A percentile compares a stretch with the other conserved stretches of the same genome.
Evolutionary conservation across 2,329 filamentous ascomycete species (phyloP).

Genomic region (Monosporascus sp.): DNA sequence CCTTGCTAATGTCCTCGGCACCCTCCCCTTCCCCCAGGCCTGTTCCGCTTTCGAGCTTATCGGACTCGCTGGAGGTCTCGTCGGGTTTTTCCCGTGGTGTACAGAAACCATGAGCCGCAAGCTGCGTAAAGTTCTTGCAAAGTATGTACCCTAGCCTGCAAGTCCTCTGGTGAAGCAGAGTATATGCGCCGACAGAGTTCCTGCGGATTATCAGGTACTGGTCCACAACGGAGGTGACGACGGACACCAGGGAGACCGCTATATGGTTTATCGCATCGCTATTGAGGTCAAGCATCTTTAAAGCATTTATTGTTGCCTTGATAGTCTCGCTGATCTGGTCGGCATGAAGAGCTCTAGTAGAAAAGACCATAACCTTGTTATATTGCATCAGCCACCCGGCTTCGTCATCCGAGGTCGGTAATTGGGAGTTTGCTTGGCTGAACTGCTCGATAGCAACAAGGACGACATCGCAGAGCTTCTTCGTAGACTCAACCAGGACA

Average conservation of each 20-base stretch:
- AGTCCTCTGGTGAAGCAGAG: conserved; percentile 62
- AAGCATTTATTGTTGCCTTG: conserved; percentile 15
- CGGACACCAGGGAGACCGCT: conserved; percentile 53
- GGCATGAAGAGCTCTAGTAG: conserved; percentile 56
- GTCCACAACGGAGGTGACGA: conserved; percentile 64
- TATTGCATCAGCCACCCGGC: conserved; percentile 57
- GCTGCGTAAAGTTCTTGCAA: conserved; percentile 69
- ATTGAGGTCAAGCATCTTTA: conserved; percentile 33
- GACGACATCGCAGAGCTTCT: conserved; percentile 66
- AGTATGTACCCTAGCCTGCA: conserved; percentile 73
- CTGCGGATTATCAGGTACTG: conserved; percentile 64
- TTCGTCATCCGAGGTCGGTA: conserved; percentile 57
- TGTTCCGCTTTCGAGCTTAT: conserved; percentile 84
- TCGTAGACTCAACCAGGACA: conserved; percentile 52
- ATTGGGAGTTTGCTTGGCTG: conserved; percentile 46
- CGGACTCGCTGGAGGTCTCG: conserved; percentile 61
- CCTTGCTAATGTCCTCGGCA: conserved; percentile 96
- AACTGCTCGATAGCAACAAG: conserved; percentile 76
- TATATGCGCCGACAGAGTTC: conserved; percentile 52
- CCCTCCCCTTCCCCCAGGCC: conserved; percentile 93
- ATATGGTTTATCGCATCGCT: conserved; percentile 35
- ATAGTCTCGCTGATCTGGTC: conserved; percentile 45
- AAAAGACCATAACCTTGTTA: conserved; percentile 45
- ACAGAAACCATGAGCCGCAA: conserved; percentile 85
- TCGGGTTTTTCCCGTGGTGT: conserved; percentile 77